Evolutionary conservation across 192 early-diverging fungal genomes (phyloP).

Genomic region (Podila clonocystis): DNA sequence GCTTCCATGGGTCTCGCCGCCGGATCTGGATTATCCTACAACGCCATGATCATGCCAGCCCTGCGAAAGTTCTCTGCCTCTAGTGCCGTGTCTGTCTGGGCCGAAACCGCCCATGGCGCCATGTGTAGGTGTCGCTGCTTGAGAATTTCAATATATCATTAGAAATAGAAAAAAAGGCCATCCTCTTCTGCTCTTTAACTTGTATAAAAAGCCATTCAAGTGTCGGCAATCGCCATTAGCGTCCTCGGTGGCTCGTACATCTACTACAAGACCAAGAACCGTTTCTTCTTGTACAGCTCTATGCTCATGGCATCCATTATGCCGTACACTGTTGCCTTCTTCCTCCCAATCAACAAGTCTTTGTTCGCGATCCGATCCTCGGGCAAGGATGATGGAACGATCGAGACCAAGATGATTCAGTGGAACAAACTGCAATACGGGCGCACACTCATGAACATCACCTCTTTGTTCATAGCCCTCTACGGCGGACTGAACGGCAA

Average conservation of each 20-base stretch:
- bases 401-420: not conserved
- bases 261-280: conserved; percentile 37
- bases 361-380: conserved; percentile 12
- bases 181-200: not conserved
- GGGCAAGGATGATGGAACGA: conserved; percentile 8
- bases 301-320: conserved; percentile 15
- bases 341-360: conserved; percentile 13
- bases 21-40: conserved; percentile 8
- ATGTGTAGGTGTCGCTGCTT: not conserved
- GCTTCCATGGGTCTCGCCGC: conserved; percentile 25
- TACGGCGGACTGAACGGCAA: not conserved
- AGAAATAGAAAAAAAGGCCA: not conserved
- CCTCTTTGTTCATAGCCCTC: conserved; percentile 7
- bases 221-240: conserved; percentile 10
- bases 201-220: conserved; percentile 10
- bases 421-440: conserved; percentile 21
- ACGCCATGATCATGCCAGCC: conserved; percentile 19
- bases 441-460: conserved; percentile 3
- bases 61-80: conserved; percentile 6
- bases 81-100: conserved; percentile 3
- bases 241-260: conserved; percentile 10
- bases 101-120: conserved; percentile 1
- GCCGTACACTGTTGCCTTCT: conserved; percentile 15
- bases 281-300: conserved; percentile 15
- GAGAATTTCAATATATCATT: no score